Base-by-base conservation (phyloP, 2,329 filamentous ascomycete species). In the Clonostachys sp. region DNA sequence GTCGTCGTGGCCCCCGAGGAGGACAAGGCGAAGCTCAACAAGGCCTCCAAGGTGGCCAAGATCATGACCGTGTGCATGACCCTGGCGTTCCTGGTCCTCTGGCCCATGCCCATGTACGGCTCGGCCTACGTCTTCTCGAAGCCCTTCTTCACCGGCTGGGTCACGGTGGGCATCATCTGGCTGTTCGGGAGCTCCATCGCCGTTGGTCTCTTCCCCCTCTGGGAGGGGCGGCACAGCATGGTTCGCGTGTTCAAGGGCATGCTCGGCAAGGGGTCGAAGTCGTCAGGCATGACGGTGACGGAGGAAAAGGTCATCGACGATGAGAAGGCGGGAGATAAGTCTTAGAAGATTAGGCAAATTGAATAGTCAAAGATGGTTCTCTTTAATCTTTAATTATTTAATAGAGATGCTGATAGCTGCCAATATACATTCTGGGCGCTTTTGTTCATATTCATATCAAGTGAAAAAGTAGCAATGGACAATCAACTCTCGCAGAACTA, bases 81-180 rank as follows among this genome's bases (percentile, higher is more conserved):
- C 0, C 51, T 95, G 0, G 76, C 81, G 0, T 73, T 95, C 48
- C 71, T 96, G 0, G 75, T 96, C 3, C 77, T 96, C 14, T 96
- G 91, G 90, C 91, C 91, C 0, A 92, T 96, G 78, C 91, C 91
- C 2, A 84, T 96, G 82, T 96, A 94, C 60, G 91, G 89, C 12
- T 77, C 77, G 0, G 80, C 80, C 1, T 96, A 96, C 61, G 78
- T 96, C 46, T 68, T 67, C 36, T 64, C 61, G 14, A 66, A 66
- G 44, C 30, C 52, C 1, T 91, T 90, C 70, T 91, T 90, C 61
- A 86, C 84, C 0, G 86, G 85, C 10, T 89, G 86, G 86, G 78
- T 88, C 9, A 72, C 80, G 3, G 80, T 87, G 1, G 84, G 83
- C 1, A 85, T 91, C 33, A 65, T 87, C 3, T 91, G 87, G 87